These are phyloP conservation scores for Mortierella sp. DNA, from an alignment of 371 early-diverging fungal genomes.

Conservation along the genomic window DNA sequence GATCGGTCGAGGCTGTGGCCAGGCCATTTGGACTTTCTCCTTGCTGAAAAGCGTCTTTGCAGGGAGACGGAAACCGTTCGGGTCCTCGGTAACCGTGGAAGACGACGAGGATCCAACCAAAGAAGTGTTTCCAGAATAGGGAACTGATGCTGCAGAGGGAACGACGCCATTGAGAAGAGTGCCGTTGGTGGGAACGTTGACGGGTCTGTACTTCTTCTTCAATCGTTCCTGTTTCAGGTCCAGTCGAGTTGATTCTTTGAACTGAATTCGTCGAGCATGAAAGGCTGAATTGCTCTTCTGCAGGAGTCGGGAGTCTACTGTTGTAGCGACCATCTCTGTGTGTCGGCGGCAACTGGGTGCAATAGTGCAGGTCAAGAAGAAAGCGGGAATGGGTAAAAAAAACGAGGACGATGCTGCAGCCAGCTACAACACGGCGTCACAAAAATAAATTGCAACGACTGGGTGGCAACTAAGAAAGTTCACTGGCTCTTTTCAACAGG, in stretches of 20 bases:
- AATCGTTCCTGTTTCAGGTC: slow-evolving; percentile 68
- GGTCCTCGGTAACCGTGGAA: slow-evolving; percentile 53
- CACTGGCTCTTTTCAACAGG: too few species aligned
- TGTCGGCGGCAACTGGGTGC: too few species aligned
- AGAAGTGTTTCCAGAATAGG: slow-evolving; percentile 32
- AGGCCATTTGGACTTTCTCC: slow-evolving; percentile 62
- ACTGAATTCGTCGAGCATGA: slow-evolving; percentile 67
- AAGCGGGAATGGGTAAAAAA: too few species aligned
- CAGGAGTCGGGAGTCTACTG: slow-evolving; percentile 50
- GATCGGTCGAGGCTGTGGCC: slow-evolving; percentile 67
- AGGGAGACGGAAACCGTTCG: slow-evolving; percentile 73
- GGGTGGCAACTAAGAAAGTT: too few species aligned
- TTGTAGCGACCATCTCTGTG: slow-evolving; percentile 20
- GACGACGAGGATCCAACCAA: slow-evolving; percentile 2
- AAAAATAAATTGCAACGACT: too few species aligned
- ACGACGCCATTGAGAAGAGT: background rate
- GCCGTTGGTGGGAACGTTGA: slow-evolving; percentile 55
- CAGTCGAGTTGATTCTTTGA: slow-evolving; percentile 62
- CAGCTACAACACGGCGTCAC: too few species aligned
- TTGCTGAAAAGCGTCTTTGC: slow-evolving; percentile 69
- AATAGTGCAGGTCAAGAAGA: too few species aligned
- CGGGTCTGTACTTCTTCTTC: slow-evolving; percentile 67
- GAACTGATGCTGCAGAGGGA: slow-evolving; percentile 4
- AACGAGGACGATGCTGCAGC: too few species aligned
- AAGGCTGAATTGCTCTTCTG: slow-evolving; percentile 59